phyloP scores from a whole-genome alignment of 257 asterid genomes.

The Verbena officinalis region DNA sequence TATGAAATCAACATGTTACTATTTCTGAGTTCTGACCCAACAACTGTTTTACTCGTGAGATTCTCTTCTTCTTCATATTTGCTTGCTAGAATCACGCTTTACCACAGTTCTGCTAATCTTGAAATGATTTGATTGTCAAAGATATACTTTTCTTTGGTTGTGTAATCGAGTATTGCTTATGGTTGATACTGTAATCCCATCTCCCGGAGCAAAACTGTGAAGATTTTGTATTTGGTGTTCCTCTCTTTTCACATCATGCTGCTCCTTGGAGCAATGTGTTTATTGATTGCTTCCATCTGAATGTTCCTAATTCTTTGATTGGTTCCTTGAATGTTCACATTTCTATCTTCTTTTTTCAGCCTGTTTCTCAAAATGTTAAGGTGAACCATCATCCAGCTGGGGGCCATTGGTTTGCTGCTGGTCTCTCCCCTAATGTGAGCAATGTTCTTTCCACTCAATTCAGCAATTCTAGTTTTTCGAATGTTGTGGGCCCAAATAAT shows the following conservation, averaged over 20 bases:
- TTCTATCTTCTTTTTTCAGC: slow-evolving; percentile 47
- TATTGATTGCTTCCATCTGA: slow-evolving; percentile 3
- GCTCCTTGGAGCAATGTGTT: background rate
- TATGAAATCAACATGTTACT: slow-evolving; percentile 10
- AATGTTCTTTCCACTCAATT: slow-evolving; percentile 29
- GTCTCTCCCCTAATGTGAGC: slow-evolving; percentile 99
- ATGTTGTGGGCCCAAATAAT: slow-evolving; percentile 15
- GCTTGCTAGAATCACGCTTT: slow-evolving; percentile 19
- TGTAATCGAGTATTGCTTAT: slow-evolving; percentile 13
- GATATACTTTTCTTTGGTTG: background rate
- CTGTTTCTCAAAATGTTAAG: slow-evolving; percentile 81
- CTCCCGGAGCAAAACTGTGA: slow-evolving; percentile 10
- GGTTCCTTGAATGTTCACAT: slow-evolving; percentile 24
- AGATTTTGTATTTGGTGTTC: background rate
- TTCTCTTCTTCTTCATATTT: background rate
- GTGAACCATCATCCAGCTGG: slow-evolving; percentile 98
- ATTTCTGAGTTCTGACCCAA: slow-evolving; percentile 7
- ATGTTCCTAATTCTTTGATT: slow-evolving; percentile 10
- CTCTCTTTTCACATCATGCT: slow-evolving; percentile 10
- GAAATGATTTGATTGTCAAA: background rate
- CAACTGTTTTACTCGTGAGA: background rate
- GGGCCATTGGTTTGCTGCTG: slow-evolving; percentile 99
- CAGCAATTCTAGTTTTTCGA: slow-evolving; percentile 24
- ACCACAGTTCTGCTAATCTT: background rate
- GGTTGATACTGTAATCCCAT: slow-evolving; percentile 15